Percentiles rank a stretch among this genome's conserved stretches.
These are phyloP conservation scores for Dichotomopilus funicola DNA, from an alignment of 2,329 filamentous ascomycete genomes.

Conservation along the genomic window DNA sequence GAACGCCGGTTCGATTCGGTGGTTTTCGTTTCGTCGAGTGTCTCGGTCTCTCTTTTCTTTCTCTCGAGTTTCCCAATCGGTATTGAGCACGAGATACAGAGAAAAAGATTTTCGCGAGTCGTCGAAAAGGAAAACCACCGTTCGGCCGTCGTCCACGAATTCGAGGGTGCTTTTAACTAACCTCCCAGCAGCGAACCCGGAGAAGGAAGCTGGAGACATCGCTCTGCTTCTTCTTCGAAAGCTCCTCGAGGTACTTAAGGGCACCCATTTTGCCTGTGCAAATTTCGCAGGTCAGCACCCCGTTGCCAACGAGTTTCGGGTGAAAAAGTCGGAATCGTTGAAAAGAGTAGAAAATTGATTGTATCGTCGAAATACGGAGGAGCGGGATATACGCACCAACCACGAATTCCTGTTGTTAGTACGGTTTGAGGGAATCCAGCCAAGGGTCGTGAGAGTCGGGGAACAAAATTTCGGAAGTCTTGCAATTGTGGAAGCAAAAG, in stretches of 20 bases:
- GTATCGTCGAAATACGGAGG: slow-evolving; percentile 5
- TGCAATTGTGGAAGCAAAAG: slow-evolving; percentile 23
- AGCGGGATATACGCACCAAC: slow-evolving; percentile 18
- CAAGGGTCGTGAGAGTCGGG: slow-evolving; percentile 18
- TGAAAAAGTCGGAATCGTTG: slow-evolving; percentile 4
- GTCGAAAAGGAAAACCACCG: slow-evolving; percentile 13
- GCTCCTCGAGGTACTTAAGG: slow-evolving; percentile 99
- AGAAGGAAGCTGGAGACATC: slow-evolving; percentile 99
- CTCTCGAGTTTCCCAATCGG: too few species aligned
- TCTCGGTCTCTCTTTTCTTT: not conserved
- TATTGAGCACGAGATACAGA: too few species aligned
- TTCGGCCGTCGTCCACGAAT: slow-evolving; percentile 21
- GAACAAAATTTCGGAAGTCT: slow-evolving; percentile 21
- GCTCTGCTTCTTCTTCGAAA: slow-evolving; percentile 99
- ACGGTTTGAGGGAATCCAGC: slow-evolving; percentile 19
- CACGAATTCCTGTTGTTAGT: slow-evolving; percentile 26
- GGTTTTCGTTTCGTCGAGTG: slow-evolving; percentile 1
- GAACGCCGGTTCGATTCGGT: slow-evolving; percentile 34
- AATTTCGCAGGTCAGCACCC: slow-evolving; percentile 16
- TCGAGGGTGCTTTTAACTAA: slow-evolving; percentile 51
- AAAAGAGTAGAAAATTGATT: slow-evolving; percentile 1
- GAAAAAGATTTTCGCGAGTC: slow-evolving; percentile 7
- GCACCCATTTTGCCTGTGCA: slow-evolving; percentile 75
- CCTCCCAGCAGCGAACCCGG: slow-evolving; percentile 99
- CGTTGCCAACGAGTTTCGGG: slow-evolving; percentile 10